These are phyloP conservation scores for Fusarium solani-melongenae DNA, from an alignment of 2,329 filamentous ascomycete species.

Conservation along the genomic window DNA sequence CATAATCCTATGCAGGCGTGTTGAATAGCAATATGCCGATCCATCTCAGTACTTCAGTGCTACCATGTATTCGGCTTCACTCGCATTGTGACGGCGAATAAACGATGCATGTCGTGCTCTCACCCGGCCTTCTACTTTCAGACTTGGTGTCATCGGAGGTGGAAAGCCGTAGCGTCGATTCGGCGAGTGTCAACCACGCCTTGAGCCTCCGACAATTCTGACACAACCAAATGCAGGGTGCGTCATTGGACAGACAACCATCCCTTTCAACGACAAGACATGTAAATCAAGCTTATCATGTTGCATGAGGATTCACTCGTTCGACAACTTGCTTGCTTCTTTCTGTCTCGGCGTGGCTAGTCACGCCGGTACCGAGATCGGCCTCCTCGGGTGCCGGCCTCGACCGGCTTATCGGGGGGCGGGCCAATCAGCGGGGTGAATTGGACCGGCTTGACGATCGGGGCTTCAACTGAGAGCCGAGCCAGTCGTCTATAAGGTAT, in stretches of 20 bases:
- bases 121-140: conserved; percentile 26
- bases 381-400: not conserved
- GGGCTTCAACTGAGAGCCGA: conserved; percentile 29
- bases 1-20: not conserved
- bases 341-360: not conserved
- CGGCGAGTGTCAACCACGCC: conserved; percentile 30
- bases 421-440: conserved; percentile 22
- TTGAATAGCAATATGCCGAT: not conserved
- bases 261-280: not conserved
- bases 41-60: not conserved
- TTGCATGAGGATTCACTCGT: not conserved
- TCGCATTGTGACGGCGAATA: not conserved
- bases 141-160: conserved; percentile 8
- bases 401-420: not conserved
- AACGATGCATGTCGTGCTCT: conserved; percentile 2
- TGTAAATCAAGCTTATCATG: not conserved
- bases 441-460: conserved; percentile 10
- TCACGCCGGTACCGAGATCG: conserved; percentile 16
- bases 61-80: not conserved
- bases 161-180: conserved; percentile 12
- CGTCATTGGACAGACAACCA: conserved; percentile 5
- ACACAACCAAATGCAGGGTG: not conserved
- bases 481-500: conserved; percentile 13
- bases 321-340: conserved; percentile 14
- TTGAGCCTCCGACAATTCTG: conserved; percentile 5